Evolutionary conservation across 1,284 basidiomycete species (phyloP), one percentile per base, ranked within the genome.

Genomic region (Neonothopanus nambi): DNA sequence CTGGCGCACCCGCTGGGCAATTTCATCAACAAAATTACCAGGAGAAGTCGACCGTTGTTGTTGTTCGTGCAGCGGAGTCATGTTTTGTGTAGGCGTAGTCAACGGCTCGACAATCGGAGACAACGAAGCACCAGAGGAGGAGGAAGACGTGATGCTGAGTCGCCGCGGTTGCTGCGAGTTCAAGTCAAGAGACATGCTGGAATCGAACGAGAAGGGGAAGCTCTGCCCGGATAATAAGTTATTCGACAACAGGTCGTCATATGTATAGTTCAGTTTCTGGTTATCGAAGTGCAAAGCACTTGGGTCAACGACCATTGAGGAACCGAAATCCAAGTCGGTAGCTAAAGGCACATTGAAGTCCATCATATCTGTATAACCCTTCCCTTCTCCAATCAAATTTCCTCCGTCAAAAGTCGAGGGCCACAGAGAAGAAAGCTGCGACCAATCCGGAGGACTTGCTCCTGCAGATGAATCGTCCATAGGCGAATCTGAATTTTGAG

Each of bases 281-380:
- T 24, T 21, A 42, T 81, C 72, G 61, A 83, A 82, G 61, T 87
- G 83, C 11, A 87, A 68, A 7, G 78, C 70, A 59, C 72, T 81
- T 12, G 87, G 85, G 57, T 89, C 83, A 54, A 89, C 76, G 2
- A 78, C 75, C 60, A 82, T 76, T 5, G 74, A 65, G 21, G 77
- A 69, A 56, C 70, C 69, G 53, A 85, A 80, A 60, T 86, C 82
- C 66, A 87, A 76, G 66, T 82, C 78, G 48, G 2, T 66, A 58
- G 12, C 59, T 54, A 23, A 71, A n/a, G 50, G 24, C 23, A 58
- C 41, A 36, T 33, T 69, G 56, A 83, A 81, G 45, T 81, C 78
- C 55, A 78, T 65, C 54, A 78, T 65, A 36, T 80, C 76, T 1
- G 66, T 71, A 12, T 67, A 63, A 55, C 77, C 75, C 38, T 62